Evolutionary conservation across 192 early-diverging fungal genomes (phyloP).

Genomic region (Coemansia sp.): DNA sequence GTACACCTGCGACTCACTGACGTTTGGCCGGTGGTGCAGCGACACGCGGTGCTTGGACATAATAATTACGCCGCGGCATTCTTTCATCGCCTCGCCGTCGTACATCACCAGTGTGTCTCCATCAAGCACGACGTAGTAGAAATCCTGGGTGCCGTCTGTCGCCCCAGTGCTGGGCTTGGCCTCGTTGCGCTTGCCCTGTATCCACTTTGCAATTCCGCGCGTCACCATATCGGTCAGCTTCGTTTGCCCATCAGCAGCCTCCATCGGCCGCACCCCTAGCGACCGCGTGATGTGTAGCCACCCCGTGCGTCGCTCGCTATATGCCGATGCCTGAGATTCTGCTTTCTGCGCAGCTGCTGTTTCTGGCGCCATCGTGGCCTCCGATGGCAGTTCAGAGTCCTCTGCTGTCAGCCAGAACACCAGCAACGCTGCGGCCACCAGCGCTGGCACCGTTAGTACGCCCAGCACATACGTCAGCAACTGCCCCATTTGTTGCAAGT

Average conservation of each 20-base stretch:
- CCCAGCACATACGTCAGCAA: conserved; percentile 46
- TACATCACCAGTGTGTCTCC: conserved; percentile 83
- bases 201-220: conserved; percentile 47
- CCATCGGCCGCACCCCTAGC: conserved; percentile 22
- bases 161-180: conserved; percentile 5
- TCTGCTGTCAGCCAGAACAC: conserved; percentile 30
- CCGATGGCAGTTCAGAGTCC: conserved; percentile 14
- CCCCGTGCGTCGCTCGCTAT: conserved; percentile 40
- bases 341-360: not conserved
- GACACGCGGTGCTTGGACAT: conserved; percentile 67
- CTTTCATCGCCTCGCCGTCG: conserved; percentile 70
- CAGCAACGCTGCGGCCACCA: conserved; percentile 18
- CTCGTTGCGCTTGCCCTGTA: conserved; percentile 31
- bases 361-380: not conserved
- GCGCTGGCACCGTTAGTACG: conserved; percentile 38
- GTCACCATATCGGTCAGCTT: conserved; percentile 44
- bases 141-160: conserved; percentile 39
- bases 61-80: conserved; percentile 78
- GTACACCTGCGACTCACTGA: conserved; percentile 67
- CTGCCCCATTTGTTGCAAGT: conserved; percentile 22
- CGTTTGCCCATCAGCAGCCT: conserved; percentile 15
- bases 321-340: conserved; percentile 17
- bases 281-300: conserved; percentile 53
- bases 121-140: conserved; percentile 73
- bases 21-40: conserved; percentile 50